Percentiles rank a stretch among this genome's conserved stretches.
Conservation (phyloP, 1,139 yeast genomes). For the Blastobotrys raffinosifermentans region DNA sequence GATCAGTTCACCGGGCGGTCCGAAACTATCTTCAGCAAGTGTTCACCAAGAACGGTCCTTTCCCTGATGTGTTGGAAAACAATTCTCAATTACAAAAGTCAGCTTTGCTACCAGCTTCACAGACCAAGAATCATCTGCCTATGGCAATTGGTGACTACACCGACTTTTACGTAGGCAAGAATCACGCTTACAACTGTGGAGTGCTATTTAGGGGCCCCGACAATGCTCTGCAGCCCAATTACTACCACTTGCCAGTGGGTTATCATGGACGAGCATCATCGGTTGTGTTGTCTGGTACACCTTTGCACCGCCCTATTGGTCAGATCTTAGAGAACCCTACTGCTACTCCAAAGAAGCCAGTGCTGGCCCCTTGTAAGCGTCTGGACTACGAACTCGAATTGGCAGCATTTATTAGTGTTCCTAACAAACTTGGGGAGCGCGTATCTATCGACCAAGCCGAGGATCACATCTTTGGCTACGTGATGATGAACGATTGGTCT, state of each 20-base stretch:
- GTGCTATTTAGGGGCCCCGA: slow-evolving; percentile 22
- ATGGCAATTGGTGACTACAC: slow-evolving; percentile 25
- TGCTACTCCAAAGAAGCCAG: slow-evolving; percentile 12
- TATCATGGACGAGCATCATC: slow-evolving; percentile 28
- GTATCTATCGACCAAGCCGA: slow-evolving; percentile 21
- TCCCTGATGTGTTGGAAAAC: slow-evolving; percentile 16
- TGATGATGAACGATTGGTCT: slow-evolving; percentile 27
- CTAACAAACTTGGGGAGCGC: slow-evolving; percentile 20
- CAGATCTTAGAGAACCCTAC: slow-evolving; percentile 17
- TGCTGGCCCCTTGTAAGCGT: slow-evolving; percentile 15
- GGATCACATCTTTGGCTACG: slow-evolving; percentile 26
- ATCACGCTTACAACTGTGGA: slow-evolving; percentile 26
- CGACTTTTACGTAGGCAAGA: slow-evolving; percentile 23
- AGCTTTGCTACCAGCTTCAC: slow-evolving; percentile 10
- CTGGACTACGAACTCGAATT: slow-evolving; percentile 26
- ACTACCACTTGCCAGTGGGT: slow-evolving; percentile 25
- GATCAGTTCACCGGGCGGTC: slow-evolving; percentile 16
- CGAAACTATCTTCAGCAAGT: slow-evolving; percentile 19
- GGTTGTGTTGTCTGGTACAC: slow-evolving; percentile 25
- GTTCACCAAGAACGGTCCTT: slow-evolving; percentile 15
- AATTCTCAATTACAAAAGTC: slow-evolving; percentile 9
- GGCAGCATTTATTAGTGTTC: slow-evolving; percentile 22
- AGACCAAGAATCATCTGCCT: slow-evolving; percentile 19
- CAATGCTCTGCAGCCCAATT: slow-evolving; percentile 25
- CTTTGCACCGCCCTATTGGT: slow-evolving; percentile 24